Conservation (phyloP, 2,329 filamentous ascomycete species). For the Penicillium sp. region DNA sequence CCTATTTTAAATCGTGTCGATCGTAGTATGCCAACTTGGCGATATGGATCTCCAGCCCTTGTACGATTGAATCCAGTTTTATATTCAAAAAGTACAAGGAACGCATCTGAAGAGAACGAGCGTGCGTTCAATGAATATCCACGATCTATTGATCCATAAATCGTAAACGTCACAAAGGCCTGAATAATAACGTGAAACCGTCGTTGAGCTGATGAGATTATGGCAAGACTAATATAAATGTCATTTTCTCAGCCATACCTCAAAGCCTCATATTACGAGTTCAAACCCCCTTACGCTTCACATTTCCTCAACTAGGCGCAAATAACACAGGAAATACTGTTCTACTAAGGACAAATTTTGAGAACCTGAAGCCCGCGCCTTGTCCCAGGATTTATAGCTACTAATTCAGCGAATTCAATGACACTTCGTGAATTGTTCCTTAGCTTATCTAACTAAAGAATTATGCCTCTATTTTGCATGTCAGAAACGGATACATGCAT, state of each 20-base stretch:
- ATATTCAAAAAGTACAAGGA: background rate
- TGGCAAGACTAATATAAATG: background rate
- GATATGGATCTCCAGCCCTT: background rate
- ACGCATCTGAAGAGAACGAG: background rate
- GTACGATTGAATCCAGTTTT: background rate
- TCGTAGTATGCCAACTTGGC: too few species aligned
- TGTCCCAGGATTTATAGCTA: background rate
- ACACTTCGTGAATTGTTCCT: background rate
- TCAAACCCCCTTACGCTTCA: background rate
- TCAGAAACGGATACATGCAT: background rate
- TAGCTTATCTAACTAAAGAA: background rate
- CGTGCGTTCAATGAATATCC: background rate
- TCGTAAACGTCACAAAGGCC: too few species aligned
- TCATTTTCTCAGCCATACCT: background rate
- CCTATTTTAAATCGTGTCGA: too few species aligned
- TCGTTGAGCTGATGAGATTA: background rate
- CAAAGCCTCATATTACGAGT: background rate
- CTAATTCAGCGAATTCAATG: background rate
- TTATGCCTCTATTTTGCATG: background rate
- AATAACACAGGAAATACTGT: background rate
- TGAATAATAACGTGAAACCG: background rate
- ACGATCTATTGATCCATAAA: background rate
- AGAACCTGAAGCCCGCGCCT: background rate
- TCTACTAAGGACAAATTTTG: background rate
- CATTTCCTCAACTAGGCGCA: background rate